Base-by-base conservation (phyloP, 768 basidiomycete genomes). In the Peribolospora baueri region DNA sequence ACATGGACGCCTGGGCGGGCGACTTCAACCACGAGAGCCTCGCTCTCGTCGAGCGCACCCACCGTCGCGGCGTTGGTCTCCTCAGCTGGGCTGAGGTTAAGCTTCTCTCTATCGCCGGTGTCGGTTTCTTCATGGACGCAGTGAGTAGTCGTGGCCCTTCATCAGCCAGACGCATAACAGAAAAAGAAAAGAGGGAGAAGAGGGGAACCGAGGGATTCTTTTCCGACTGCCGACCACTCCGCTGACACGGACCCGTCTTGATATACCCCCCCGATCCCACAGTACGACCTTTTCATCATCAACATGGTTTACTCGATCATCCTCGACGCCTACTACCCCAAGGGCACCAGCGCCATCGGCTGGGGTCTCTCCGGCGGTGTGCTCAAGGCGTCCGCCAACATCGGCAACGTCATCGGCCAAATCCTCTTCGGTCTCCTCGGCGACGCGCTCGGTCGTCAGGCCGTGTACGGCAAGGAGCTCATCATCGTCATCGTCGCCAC, bases 401-500 rank as follows among this genome's bases (percentile, higher is more conserved):
- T 62, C 36, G 61, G 61, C 37, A 56, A 55, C 48, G 58, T 62
- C 52, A 45, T 61, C 46, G 61, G 61, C 25, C 61, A 62, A 42
- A 47, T 63, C 43, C 42, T 36, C 41, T 61, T 63, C 40, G 62
- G 60, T 48, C 43, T 51, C 37, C 46, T 60, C 40, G 57, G 57
- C 42, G 61, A 61, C 50, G 50, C 50, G 37, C 54, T 59, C 43
- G 61, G 61, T 9, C 57, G 61, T 25, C 39, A 56, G 13, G 42
- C 48, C n/a, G 50, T 59, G 56, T 63, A 82, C 58, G 80, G 81
- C 7, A 80, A 82, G 64, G 82, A 84, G 62, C 73, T 84, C 52
- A 80, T 83, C 75, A 68, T 84, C 56, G 82, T 82, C 60, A 83
- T 84, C 62, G 58, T 83, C 52, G 81, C 79, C 0, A 84, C 82